phyloP scores from a whole-genome alignment of 306 rosid genomes.

The Begonia masoniana region DNA sequence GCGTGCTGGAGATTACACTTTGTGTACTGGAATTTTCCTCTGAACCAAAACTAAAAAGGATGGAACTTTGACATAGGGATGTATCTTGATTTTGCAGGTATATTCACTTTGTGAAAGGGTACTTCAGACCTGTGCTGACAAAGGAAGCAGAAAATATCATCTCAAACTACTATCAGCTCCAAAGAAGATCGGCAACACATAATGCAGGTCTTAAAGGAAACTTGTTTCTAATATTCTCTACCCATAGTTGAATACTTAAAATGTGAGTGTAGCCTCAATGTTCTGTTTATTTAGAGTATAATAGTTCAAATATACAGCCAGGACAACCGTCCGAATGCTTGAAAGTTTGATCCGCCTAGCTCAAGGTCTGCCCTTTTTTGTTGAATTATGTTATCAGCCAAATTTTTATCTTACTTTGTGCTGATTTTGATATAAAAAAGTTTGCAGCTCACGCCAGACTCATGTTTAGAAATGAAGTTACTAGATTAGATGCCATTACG shows the following conservation, averaged over 20 bases:
- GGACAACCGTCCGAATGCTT: constrained; percentile 96
- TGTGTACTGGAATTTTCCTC: too few species aligned
- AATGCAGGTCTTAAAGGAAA: constrained; percentile 62
- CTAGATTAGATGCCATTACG: constrained; percentile 67
- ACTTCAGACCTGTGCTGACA: constrained; percentile 66
- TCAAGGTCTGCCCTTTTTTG: constrained; percentile 41
- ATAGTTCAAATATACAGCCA: constrained; percentile 44
- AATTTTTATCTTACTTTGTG: neutral
- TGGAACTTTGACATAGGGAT: neutral
- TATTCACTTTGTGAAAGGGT: constrained; percentile 62
- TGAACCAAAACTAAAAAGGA: too few species aligned
- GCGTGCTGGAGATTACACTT: too few species aligned
- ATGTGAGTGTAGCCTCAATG: neutral
- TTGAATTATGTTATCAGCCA: neutral
- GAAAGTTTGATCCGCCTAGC: constrained; percentile 97
- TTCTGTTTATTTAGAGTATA: neutral
- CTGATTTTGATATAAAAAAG: neutral
- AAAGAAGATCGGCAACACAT: constrained; percentile 73
- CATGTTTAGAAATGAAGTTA: constrained; percentile 97
- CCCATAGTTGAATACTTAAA: too few species aligned
- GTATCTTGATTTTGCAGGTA: constrained; percentile 34
- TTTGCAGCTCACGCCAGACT: constrained; percentile 79
- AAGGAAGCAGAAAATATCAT: constrained; percentile 78
- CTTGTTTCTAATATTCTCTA: neutral
- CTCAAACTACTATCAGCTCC: constrained; percentile 91